A percentile compares a stretch with the other conserved stretches of the same genome.
phyloP scores from a whole-genome alignment of 345 rosid species.

The Linum lewisii region DNA sequence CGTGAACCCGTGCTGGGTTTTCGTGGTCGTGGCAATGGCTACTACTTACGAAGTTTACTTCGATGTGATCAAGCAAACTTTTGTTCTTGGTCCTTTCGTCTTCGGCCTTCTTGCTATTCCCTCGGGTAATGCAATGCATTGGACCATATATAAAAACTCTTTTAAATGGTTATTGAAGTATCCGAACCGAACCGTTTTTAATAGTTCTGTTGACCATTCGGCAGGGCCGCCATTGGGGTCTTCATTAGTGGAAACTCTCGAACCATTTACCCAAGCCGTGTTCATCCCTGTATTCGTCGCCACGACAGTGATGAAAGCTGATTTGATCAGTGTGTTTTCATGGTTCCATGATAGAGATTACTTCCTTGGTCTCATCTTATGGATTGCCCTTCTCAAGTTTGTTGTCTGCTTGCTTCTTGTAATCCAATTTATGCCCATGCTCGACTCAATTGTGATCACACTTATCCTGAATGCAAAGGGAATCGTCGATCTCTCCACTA shows the following conservation, averaged over 20 bases:
- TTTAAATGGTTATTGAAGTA: too few species aligned
- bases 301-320: conserved; percentile 18
- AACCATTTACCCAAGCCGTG: conserved; percentile 19
- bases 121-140: too few species aligned
- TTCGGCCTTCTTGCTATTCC: conserved; percentile 26
- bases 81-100: conserved; percentile 18
- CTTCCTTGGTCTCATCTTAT: neutral
- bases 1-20: conserved; percentile 12
- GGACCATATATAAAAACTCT: too few species aligned
- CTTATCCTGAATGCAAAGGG: conserved; percentile 31
- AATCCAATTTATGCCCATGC: conserved; percentile 6
- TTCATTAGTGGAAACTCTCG: conserved; percentile 23
- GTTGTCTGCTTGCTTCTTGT: conserved; percentile 19
- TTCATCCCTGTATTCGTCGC: conserved; percentile 21
- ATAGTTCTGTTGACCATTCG: too few species aligned
- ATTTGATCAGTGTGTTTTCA: conserved; percentile 3
- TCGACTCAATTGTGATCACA: conserved; percentile 27
- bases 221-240: conserved; percentile 42
- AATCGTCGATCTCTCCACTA: conserved; percentile 13
- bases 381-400: neutral
- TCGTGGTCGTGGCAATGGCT: conserved; percentile 12
- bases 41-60: conserved; percentile 5
- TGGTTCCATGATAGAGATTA: neutral
- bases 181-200: too few species aligned
- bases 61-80: conserved; percentile 3